phyloP scores from a whole-genome alignment of 495 filamentous ascomycete genomes.

The Monascus purpureus region DNA sequence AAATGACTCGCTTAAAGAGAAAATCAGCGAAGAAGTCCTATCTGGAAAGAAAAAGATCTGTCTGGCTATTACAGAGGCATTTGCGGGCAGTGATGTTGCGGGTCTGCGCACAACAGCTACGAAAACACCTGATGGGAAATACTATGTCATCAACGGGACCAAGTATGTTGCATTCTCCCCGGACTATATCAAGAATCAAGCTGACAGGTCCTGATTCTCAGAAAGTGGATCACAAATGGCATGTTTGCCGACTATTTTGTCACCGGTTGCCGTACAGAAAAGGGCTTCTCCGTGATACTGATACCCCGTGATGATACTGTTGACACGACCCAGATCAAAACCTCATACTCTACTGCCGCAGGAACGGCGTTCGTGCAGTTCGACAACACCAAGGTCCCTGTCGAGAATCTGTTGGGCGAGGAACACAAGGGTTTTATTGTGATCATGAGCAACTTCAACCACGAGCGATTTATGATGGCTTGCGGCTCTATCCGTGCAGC shows the following conservation, averaged over 20 bases:
- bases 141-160: conserved; percentile 78
- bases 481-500: conserved; percentile 49
- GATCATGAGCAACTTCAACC: conserved; percentile 82
- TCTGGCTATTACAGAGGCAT: conserved; percentile 79
- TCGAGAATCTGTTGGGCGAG: conserved; percentile 62
- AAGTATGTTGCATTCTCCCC: conserved; percentile 27
- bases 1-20: conserved; percentile 49
- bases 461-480: conserved; percentile 62
- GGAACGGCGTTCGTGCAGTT: conserved; percentile 73
- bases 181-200: not conserved
- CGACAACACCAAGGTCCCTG: conserved; percentile 77
- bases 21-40: conserved; percentile 57
- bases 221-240: conserved; percentile 89
- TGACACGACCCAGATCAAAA: conserved; percentile 75
- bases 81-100: conserved; percentile 78
- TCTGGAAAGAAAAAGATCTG: conserved; percentile 77
- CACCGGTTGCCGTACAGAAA: conserved; percentile 65
- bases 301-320: conserved; percentile 55
- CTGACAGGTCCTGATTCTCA: conserved; percentile 1
- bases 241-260: conserved; percentile 77
- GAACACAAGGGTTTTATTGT: conserved; percentile 82
- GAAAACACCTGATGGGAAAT: conserved; percentile 69
- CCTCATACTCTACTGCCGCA: conserved; percentile 65
- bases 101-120: conserved; percentile 67
- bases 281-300: conserved; percentile 67